Evolutionary conservation across 345 rosid species (phyloP), one percentile per base, ranked within the genome.

Genomic region (Draba incana): DNA sequence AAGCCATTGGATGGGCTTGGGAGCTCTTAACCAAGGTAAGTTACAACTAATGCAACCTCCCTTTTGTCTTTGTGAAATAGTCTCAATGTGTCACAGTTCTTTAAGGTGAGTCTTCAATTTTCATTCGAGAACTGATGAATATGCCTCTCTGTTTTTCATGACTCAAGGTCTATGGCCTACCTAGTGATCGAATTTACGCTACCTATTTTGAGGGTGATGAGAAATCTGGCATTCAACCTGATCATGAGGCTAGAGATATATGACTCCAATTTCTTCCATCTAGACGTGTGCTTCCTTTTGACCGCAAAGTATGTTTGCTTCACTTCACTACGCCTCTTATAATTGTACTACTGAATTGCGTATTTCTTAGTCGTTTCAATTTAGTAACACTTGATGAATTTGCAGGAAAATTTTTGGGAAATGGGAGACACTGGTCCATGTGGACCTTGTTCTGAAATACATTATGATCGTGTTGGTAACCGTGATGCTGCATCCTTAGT

Each of bases 401-500:
- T 51, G 31, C 65, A 93, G 98, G 99, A 94, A 75, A 94, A 91
- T 71, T 94, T 92, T 68, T 94, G 99, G 98, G 98, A 91, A 86
- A 92, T 94, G 98, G 99, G 99, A 13, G 99, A 94, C 75, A 87
- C 96, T 14, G 98, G 98, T 79, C 99, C 99, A 9, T 91, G 98
- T 68, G 98, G 98, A 52, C 99, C 99, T 75, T 94, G 99, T 77
- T 91, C 97, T 4, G 99, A 92, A 78, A 94, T 94, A 57, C 97
- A 91, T 81, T 94, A 70, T 57, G 99, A 94, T 72, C 85, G 99
- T 75, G 69, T 85, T 72, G 99, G 98, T 60, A 81, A 86, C 60
- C 96, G 93, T 0, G 87, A 94, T 56, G 96, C 98, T 75, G 83
- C 96, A 60, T 61, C 75, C 13, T 81, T 94, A 79, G 99, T 94